Percentiles rank a stretch among this genome's conserved stretches.
Evolutionary conservation across 164 flowering plant genomes (phyloP).

Genomic region (Aristolochia fimbriata): DNA sequence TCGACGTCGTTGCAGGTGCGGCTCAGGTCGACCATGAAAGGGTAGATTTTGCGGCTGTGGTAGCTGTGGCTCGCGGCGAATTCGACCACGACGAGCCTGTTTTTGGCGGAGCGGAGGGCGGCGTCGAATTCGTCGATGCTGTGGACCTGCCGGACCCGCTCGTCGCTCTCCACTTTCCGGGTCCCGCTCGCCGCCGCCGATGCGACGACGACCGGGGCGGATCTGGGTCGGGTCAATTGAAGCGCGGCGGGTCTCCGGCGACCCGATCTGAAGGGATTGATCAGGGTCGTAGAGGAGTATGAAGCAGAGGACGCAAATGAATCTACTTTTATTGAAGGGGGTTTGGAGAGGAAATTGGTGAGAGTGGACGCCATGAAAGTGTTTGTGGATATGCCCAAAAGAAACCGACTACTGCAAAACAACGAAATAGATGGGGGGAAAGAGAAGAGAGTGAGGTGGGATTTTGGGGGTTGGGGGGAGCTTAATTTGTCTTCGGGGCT

Average conservation of each 20-base stretch:
- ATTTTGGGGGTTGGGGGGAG: too few relatives aligned
- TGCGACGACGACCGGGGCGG: conserved; percentile 18
- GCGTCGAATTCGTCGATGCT: conserved; percentile 61
- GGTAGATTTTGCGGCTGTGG: conserved; percentile 62
- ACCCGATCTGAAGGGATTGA: conserved; percentile 12
- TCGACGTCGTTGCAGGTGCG: conserved; percentile 74
- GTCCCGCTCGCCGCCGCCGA: conserved; percentile 18
- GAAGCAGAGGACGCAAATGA: conserved; percentile 4
- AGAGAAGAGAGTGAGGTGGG: background rate
- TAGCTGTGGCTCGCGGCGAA: conserved; percentile 51
- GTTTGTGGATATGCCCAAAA: background rate
- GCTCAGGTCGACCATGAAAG: conserved; percentile 87
- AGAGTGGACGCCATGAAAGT: conserved; percentile 31
- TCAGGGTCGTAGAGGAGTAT: conserved; percentile 4
- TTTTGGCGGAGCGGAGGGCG: conserved; percentile 46
- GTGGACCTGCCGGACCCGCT: conserved; percentile 56
- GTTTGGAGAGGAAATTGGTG: conserved; percentile 26
- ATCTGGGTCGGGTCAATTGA: background rate
- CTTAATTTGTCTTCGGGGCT: too few relatives aligned
- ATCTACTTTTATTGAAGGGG: conserved; percentile 14
- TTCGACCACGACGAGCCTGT: conserved; percentile 82
- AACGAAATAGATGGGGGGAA: too few relatives aligned
- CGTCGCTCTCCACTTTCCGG: conserved; percentile 25
- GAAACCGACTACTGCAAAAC: too few relatives aligned
- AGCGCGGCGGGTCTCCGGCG: background rate